Evolutionary conservation across 441 rosid genomes (phyloP).

Genomic region (Brassica balearica): DNA sequence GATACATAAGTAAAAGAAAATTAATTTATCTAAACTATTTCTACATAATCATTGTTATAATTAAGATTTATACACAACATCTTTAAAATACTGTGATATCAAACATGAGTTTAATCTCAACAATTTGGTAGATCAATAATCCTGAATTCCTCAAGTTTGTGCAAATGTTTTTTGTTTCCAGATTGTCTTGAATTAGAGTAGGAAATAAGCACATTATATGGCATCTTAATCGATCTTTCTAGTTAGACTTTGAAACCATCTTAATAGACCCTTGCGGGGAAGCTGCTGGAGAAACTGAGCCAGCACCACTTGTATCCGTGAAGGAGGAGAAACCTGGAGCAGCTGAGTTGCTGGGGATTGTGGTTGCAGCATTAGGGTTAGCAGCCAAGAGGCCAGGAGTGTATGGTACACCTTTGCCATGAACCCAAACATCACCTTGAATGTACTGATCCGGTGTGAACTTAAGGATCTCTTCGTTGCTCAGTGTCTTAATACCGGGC

Average conservation of each 20-base stretch:
- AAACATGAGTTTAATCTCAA: constrained; percentile 41
- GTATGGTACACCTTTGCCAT: constrained; percentile 61
- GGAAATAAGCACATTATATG: constrained; percentile 30
- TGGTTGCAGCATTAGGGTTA: constrained; percentile 11
- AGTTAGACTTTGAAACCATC: constrained; percentile 23
- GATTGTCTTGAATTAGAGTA: constrained; percentile 28
- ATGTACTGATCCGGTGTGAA: constrained; percentile 62
- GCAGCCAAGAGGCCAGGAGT: constrained; percentile 37
- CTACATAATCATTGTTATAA: constrained; percentile 1
- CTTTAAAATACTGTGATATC: constrained; percentile 28
- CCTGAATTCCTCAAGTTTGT: constrained; percentile 6
- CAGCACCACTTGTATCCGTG: constrained; percentile 27
- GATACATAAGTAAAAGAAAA: neutral
- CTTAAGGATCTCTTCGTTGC: constrained; percentile 40
- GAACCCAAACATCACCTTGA: constrained; percentile 60
- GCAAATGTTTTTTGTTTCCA: constrained; percentile 17
- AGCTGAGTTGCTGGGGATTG: constrained; percentile 12
- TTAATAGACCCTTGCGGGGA: constrained; percentile 24
- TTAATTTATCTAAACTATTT: constrained; percentile 7
- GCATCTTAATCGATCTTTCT: constrained; percentile 23
- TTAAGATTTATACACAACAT: constrained; percentile 37
- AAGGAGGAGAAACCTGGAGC: constrained; percentile 33
- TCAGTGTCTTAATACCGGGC: constrained; percentile 69
- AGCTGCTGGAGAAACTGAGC: constrained; percentile 30
- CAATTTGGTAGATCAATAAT: constrained; percentile 35